A percentile compares a stretch with the other conserved stretches of the same genome.
Conservation (phyloP, 139 green algal species). For the Chlorella sp. region DNA sequence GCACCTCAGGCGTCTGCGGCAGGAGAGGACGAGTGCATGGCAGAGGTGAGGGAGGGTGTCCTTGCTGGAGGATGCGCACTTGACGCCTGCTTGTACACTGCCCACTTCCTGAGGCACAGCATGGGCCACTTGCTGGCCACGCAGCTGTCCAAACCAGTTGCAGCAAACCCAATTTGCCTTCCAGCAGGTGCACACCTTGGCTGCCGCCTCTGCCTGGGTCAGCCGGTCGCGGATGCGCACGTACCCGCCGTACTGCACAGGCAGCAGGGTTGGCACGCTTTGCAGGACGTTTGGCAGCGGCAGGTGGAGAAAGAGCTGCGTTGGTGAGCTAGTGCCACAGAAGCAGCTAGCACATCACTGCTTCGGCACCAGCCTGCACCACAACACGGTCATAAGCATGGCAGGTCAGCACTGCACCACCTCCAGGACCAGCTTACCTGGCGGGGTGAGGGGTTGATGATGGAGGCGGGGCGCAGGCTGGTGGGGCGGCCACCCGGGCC, state of each 20-base stretch:
- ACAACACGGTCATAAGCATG: too few relatives aligned
- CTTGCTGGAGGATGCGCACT: too few relatives aligned
- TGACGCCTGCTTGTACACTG: too few relatives aligned
- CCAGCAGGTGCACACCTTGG: background rate
- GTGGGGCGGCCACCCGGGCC: background rate
- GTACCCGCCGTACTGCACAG: slow-evolving; percentile 6
- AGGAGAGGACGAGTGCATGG: background rate
- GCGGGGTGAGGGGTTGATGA: slow-evolving; percentile 29
- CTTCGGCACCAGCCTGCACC: background rate
- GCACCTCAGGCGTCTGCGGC: background rate
- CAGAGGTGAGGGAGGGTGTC: background rate
- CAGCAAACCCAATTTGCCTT: too few relatives aligned
- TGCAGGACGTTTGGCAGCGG: background rate
- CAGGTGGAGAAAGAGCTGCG: background rate
- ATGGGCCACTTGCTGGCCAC: too few relatives aligned
- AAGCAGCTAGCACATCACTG: background rate
- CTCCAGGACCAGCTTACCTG: background rate
- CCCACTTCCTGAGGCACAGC: too few relatives aligned
- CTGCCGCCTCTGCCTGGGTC: background rate
- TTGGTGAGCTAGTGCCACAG: background rate
- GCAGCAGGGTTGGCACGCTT: too few relatives aligned
- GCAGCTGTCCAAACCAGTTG: too few relatives aligned
- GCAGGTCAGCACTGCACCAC: background rate
- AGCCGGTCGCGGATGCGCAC: slow-evolving; percentile 15
- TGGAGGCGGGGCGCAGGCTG: slow-evolving; percentile 12